Percentiles rank a stretch among this genome's conserved stretches.
Evolutionary conservation across 1,284 basidiomycete genomes (phyloP).

Genomic region (Somion occarium): DNA sequence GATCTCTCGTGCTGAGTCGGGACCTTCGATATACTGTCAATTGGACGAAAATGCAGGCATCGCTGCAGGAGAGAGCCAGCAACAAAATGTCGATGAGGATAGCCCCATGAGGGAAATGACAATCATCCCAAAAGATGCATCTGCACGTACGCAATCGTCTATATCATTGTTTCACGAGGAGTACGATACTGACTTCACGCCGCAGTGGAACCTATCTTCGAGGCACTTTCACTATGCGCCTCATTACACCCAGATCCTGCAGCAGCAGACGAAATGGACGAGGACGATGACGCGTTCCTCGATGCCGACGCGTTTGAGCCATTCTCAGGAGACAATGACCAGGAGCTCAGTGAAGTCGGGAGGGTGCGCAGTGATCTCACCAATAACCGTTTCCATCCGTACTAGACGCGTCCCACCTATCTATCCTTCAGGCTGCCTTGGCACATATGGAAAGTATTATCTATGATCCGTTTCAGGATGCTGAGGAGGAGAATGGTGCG

Average conservation of each 20-base stretch:
- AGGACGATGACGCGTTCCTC: slow-evolving; percentile 58
- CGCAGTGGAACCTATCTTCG: slow-evolving; percentile 84
- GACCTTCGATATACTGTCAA: slow-evolving; percentile 85
- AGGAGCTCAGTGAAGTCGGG: slow-evolving; percentile 80
- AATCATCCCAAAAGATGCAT: slow-evolving; percentile 58
- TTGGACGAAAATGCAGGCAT: slow-evolving; percentile 58
- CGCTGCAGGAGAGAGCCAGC: slow-evolving; percentile 14
- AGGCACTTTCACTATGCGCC: slow-evolving; percentile 84
- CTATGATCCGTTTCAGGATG: slow-evolving; percentile 38
- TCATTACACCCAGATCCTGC: slow-evolving; percentile 83
- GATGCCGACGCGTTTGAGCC: slow-evolving; percentile 54
- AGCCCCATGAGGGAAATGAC: slow-evolving; percentile 70
- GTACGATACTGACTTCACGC: slow-evolving; percentile 5
- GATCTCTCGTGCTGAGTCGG: slow-evolving; percentile 61
- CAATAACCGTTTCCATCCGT: slow-evolving; percentile 79
- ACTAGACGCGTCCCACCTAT: slow-evolving; percentile 66
- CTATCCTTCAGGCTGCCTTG: slow-evolving; percentile 55
- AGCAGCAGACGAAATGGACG: slow-evolving; percentile 42
- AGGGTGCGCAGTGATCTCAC: slow-evolving; percentile 92
- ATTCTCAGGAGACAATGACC: slow-evolving; percentile 54
- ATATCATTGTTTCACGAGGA: slow-evolving; percentile 11
- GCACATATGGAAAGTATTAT: slow-evolving; percentile 75
- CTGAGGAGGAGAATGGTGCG: slow-evolving; percentile 22
- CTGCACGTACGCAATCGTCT: slow-evolving; percentile 51
- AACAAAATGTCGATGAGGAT: slow-evolving; percentile 43